Conservation (phyloP, 2,329 filamentous ascomycete species). For the Diaporthe batatas region DNA sequence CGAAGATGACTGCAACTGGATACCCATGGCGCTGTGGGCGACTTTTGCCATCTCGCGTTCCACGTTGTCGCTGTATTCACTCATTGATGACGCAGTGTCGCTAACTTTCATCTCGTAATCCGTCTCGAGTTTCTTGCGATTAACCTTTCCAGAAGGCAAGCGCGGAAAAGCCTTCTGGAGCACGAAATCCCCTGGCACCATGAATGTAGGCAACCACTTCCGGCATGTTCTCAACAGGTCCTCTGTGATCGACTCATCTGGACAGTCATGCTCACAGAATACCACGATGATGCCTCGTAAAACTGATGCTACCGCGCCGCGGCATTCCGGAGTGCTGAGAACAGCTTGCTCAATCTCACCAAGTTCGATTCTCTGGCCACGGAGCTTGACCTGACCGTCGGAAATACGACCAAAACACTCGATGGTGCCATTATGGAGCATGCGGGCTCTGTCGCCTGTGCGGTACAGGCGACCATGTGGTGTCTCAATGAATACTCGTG, state of each 20-base stretch:
- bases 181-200: slow-evolving; percentile 83
- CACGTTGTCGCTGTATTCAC: slow-evolving; percentile 47
- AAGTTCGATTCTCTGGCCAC: slow-evolving; percentile 85
- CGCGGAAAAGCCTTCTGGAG: slow-evolving; percentile 76
- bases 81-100: slow-evolving; percentile 14
- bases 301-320: slow-evolving; percentile 76
- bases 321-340: slow-evolving; percentile 71
- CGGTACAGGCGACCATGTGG: slow-evolving; percentile 80
- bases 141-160: slow-evolving; percentile 86
- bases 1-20: slow-evolving; percentile 47
- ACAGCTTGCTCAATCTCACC: slow-evolving; percentile 82
- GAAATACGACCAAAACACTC: slow-evolving; percentile 86
- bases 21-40: slow-evolving; percentile 48
- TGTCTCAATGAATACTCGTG: slow-evolving; percentile 76
- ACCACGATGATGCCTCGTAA: slow-evolving; percentile 77
- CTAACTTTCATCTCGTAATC: slow-evolving; percentile 58
- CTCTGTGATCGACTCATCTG: slow-evolving; percentile 52
- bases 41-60: slow-evolving; percentile 53
- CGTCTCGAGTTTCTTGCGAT: slow-evolving; percentile 73
- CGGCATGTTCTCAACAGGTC: slow-evolving; percentile 71
- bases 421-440: slow-evolving; percentile 76
- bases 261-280: slow-evolving; percentile 73
- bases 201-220: slow-evolving; percentile 83
- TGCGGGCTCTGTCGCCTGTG: slow-evolving; percentile 85
- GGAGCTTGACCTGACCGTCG: slow-evolving; percentile 86